These are phyloP conservation scores for Coprinopsis cinerea DNA, from an alignment of 768 basidiomycete genomes.

Conservation along the genomic window DNA sequence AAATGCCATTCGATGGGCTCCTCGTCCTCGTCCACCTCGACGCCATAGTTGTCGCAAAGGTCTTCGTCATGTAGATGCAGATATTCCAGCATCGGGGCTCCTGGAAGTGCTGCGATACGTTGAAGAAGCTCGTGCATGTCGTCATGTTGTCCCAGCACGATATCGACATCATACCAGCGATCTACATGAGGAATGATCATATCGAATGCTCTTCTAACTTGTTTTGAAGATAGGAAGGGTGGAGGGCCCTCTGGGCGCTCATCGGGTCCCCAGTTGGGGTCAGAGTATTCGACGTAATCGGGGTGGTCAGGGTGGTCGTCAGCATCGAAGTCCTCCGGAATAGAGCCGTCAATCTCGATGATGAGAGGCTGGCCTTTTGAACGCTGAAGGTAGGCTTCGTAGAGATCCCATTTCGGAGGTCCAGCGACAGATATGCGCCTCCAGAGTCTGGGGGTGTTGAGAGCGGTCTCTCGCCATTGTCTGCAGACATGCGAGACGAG, in stretches of 20 bases:
- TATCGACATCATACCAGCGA: slow-evolving; percentile 48
- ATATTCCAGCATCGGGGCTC: slow-evolving; percentile 48
- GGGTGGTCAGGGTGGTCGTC: slow-evolving; percentile 22
- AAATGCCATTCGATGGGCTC: slow-evolving; percentile 26
- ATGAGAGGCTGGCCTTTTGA: slow-evolving; percentile 49
- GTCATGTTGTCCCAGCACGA: slow-evolving; percentile 39
- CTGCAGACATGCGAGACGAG: slow-evolving; percentile 57
- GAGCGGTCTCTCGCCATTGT: slow-evolving; percentile 50
- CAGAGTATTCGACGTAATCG: neutral
- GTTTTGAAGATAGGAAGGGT: slow-evolving; percentile 26
- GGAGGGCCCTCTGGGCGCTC: no score
- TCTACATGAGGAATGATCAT: slow-evolving; percentile 45
- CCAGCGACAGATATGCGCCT: slow-evolving; percentile 36
- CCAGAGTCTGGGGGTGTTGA: slow-evolving; percentile 55
- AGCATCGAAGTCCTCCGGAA: slow-evolving; percentile 21
- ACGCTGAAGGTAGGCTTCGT: slow-evolving; percentile 43
- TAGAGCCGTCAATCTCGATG: slow-evolving; percentile 42
- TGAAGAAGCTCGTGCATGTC: slow-evolving; percentile 42
- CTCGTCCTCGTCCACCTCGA: slow-evolving; percentile 32
- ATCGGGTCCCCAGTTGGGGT: slow-evolving; percentile 14
- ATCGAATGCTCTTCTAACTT: slow-evolving; percentile 33
- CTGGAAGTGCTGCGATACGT: slow-evolving; percentile 34
- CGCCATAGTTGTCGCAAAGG: slow-evolving; percentile 35
- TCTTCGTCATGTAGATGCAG: slow-evolving; percentile 56
- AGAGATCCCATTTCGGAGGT: slow-evolving; percentile 37